A percentile compares a stretch with the other conserved stretches of the same genome.
These are phyloP conservation scores for Ogataea paradorogensis DNA, from an alignment of 805 yeast genomes.

Conservation along the genomic window DNA sequence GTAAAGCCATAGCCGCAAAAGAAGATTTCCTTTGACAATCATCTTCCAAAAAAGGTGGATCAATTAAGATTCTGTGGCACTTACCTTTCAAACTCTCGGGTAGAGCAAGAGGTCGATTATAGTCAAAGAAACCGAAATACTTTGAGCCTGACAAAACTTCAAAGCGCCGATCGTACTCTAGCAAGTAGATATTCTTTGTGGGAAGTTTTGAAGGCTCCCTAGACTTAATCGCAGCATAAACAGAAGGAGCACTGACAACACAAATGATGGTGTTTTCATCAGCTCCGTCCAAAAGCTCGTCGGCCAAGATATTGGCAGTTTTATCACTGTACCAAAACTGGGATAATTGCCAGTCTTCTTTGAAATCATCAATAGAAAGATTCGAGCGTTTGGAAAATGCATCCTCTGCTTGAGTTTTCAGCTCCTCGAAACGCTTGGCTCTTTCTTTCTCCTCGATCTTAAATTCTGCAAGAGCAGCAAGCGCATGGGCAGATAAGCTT, in stretches of 20 bases:
- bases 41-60: slow-evolving; percentile 83
- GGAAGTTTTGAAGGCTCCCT: slow-evolving; percentile 52
- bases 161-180: slow-evolving; percentile 80
- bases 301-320: slow-evolving; percentile 68
- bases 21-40: slow-evolving; percentile 78
- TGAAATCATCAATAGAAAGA: slow-evolving; percentile 60
- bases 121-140: slow-evolving; percentile 73
- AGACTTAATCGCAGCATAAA: slow-evolving; percentile 74
- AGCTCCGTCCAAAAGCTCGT: slow-evolving; percentile 74
- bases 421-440: slow-evolving; percentile 50
- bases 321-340: slow-evolving; percentile 86
- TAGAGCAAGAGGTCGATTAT: slow-evolving; percentile 61
- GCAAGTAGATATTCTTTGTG: slow-evolving; percentile 64
- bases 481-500: slow-evolving; percentile 45
- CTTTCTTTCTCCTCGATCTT: slow-evolving; percentile 59
- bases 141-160: slow-evolving; percentile 64
- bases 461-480: slow-evolving; percentile 63
- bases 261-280: slow-evolving; percentile 67
- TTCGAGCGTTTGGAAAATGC: slow-evolving; percentile 38
- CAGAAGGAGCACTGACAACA: slow-evolving; percentile 87
- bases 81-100: slow-evolving; percentile 55
- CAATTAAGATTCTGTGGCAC: slow-evolving; percentile 72
- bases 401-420: slow-evolving; percentile 58
- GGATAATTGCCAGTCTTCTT: slow-evolving; percentile 92
- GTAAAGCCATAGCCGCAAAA: slow-evolving; percentile 57